Evolutionary conservation across 805 yeast species (phyloP), one percentile per base, ranked within the genome.

Genomic region (Hanseniaspora taiwanica): DNA sequence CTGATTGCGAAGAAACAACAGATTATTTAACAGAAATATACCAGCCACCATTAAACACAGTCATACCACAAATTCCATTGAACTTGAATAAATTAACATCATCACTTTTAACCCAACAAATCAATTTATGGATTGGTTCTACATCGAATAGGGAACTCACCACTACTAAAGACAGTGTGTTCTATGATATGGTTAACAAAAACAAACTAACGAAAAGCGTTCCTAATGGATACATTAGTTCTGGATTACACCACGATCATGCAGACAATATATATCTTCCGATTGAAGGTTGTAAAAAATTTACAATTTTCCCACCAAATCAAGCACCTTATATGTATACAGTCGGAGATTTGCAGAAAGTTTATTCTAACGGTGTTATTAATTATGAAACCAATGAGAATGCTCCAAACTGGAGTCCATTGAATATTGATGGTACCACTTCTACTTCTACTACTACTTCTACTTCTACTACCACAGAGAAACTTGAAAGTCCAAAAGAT

Each of bases 201-300:
- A 45, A 40, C 23, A 44, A 42, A 1, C 53, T 76, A 4, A 83
- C 83, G 1, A 71, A 73, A 50, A 59, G 59, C 18, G 56, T 78
- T 1, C 80, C 84, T 1, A 70, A 72, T 1, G 63, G 65, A 1
- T 80, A 79, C 2, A 64, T 76, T 1, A 77, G 85, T 0, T 77
- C 86, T 1, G 89, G 89, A 0, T 58, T 81, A 10, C 89, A 81
- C 49, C 89, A 81, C 53, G 89, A 81, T 53, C 87, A 80, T 56
- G 83, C 87, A 1, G 87, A 80, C 52, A 81, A 81, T 50, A 59
- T 81, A 27, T 81, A 81, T 52, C 63, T 80, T 4, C 71, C 81
- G 1, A 52, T 74, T 1, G 58, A 66, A 21, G 91, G 89, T 0
- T 52, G 48, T 6, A 81, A 81, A 49, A 54, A 86, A 44, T 81